Base-by-base conservation (phyloP, 2,329 filamentous ascomycete genomes). In the Mollisia scopiformis region DNA sequence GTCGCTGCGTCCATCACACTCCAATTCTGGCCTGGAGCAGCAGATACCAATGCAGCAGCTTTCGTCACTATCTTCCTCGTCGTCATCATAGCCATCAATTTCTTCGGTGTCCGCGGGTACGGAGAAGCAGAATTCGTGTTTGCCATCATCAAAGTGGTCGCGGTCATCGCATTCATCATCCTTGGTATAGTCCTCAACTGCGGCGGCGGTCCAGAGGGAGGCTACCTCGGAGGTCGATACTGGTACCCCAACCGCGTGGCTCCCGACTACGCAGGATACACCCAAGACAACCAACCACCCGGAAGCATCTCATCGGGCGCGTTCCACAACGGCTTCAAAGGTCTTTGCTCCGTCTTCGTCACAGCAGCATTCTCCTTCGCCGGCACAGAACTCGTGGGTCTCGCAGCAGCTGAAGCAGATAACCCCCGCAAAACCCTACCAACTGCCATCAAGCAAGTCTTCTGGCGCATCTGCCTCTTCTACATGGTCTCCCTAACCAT, bases 61-160 rank as follows among this genome's bases (percentile, higher is more conserved):
- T 97, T 91, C 79, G 91, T 97, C 19, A 86, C 90, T 43, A 80
- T 97, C 49, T 97, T 97, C 76, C 84, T 95, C 63, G 64, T 87
- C 16, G 71, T 88, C 58, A 93, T 97, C 68, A 82, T 96, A 41
- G 69, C 76, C 25, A 96, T 97, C 77, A 97, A 97, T 73, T 76
- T 96, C 65, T 95, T 94, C 69, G 92, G 93, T 57, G 90, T 97
- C 64, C 90, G 89, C 69, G 91, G 90, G 27, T 96, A 96, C 68
- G 92, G 92, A 72, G 92, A 96, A 74, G 92, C 91, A 14, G 92
- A 96, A 71, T 96, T 96, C 67, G 78, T 93, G 58, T 95, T 96
- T 72, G 90, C 91, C 27, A 87, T 93, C 57, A 81, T 97, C 78
- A 97, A 97, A 74, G 86, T 97, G 57, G 80, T 76, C 13, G 84